Percentiles rank a stretch among this genome's conserved stretches.
Evolutionary conservation across 495 filamentous ascomycete species (phyloP).

Genomic region (Lophiostoma macrostomum): DNA sequence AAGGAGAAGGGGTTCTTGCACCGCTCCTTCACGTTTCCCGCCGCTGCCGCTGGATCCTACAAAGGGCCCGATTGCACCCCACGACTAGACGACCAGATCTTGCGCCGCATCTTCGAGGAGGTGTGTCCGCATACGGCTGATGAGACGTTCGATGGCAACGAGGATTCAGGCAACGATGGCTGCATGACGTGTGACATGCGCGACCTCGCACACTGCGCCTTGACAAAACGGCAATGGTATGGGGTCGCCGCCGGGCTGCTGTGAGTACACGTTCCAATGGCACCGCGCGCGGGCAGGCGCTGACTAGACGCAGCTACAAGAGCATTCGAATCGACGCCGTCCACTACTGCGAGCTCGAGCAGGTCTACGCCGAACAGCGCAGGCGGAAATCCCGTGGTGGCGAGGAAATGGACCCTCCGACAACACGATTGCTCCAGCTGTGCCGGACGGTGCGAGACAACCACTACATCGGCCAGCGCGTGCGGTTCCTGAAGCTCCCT

Average conservation of each 20-base stretch:
- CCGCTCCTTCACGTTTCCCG: slow-evolving; percentile 11
- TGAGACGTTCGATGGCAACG: slow-evolving; percentile 72
- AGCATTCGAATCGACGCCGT: slow-evolving; percentile 91
- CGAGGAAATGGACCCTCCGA: slow-evolving; percentile 73
- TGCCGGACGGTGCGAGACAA: slow-evolving; percentile 77
- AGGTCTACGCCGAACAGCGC: slow-evolving; percentile 70
- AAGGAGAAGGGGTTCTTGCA: slow-evolving; percentile 18
- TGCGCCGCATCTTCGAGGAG: slow-evolving; percentile 70
- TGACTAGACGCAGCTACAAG: slow-evolving; percentile 61
- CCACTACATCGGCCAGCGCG: slow-evolving; percentile 58
- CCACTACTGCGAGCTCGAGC: slow-evolving; percentile 89
- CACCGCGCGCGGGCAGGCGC: neutral
- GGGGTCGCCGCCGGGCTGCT: slow-evolving; percentile 31
- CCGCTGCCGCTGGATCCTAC: slow-evolving; percentile 32
- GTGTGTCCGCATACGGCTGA: slow-evolving; percentile 83
- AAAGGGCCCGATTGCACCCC: slow-evolving; percentile 48
- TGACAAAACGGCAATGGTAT: slow-evolving; percentile 73
- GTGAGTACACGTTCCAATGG: slow-evolving; percentile 8
- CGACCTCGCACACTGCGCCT: slow-evolving; percentile 76
- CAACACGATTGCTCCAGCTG: slow-evolving; percentile 71
- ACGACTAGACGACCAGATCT: slow-evolving; percentile 59
- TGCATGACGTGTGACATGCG: slow-evolving; percentile 96
- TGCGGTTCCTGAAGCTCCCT: slow-evolving; percentile 81
- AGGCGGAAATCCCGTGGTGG: slow-evolving; percentile 71
- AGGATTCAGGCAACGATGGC: slow-evolving; percentile 77